Conservation (phyloP, 108 stramenopile species). For the Discostella pseudostelligera region DNA sequence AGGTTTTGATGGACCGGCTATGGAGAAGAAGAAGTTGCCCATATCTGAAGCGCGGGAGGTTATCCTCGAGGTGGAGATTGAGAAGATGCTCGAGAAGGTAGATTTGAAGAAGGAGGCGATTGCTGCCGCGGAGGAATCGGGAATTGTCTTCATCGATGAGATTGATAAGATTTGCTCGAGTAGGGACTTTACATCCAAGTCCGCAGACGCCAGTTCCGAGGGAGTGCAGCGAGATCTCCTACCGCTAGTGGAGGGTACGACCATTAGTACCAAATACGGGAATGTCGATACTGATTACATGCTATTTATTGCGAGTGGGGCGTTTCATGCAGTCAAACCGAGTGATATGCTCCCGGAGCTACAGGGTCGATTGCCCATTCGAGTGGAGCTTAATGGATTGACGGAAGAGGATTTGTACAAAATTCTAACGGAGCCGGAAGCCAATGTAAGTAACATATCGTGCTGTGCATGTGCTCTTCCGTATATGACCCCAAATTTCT, state of each 20-base stretch:
- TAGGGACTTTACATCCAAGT: constrained; percentile 75
- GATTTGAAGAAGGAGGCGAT: constrained; percentile 95
- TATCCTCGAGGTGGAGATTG: constrained; percentile 93
- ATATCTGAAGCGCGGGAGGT: constrained; percentile 88
- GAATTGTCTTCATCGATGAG: constrained; percentile 99
- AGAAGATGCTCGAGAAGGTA: constrained; percentile 86
- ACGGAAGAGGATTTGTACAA: constrained; percentile 98
- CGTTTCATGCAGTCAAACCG: constrained; percentile 94
- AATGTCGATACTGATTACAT: constrained; percentile 99
- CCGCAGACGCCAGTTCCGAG: constrained; percentile 96
- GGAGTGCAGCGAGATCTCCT: constrained; percentile 98
- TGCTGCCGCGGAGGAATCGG: constrained; percentile 92
- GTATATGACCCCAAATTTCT: background rate
- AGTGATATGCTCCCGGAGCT: constrained; percentile 97
- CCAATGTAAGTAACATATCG: constrained; percentile 76
- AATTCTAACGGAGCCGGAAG: constrained; percentile 97
- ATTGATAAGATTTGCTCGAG: constrained; percentile 97
- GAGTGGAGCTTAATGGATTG: constrained; percentile 96
- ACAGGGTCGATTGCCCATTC: constrained; percentile 98
- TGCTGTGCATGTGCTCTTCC: background rate
- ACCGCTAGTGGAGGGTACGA: constrained; percentile 97
- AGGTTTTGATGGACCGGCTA: constrained; percentile 53
- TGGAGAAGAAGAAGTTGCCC: constrained; percentile 84
- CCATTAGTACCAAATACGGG: constrained; percentile 96
- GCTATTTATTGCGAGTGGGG: constrained; percentile 94